Conservation (phyloP, 1,139 yeast genomes). For the Magnusiomyces clavatus region DNA sequence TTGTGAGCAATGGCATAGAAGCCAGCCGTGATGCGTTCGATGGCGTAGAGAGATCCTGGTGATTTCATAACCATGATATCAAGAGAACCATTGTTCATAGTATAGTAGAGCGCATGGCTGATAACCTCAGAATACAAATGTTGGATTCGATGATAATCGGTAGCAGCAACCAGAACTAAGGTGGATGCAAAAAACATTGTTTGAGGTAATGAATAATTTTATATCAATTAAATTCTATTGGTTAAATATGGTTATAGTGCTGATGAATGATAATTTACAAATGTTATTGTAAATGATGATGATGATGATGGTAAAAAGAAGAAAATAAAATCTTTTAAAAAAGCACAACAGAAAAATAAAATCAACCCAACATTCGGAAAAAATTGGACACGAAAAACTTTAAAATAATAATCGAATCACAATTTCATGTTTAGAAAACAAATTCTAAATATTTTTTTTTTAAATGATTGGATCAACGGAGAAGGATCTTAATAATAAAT, state of each 20-base stretch:
- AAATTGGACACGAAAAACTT: too few species aligned
- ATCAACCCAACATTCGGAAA: background rate
- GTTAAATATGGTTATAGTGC: background rate
- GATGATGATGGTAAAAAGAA: background rate
- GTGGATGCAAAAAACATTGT: conserved; percentile 25
- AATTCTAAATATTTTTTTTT: too few species aligned
- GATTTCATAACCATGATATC: conserved; percentile 30
- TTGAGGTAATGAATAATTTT: background rate
- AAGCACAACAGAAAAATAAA: background rate
- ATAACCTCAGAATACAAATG: conserved; percentile 22
- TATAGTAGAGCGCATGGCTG: conserved; percentile 24
- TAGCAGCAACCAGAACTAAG: conserved; percentile 23
- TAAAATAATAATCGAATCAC: too few species aligned
- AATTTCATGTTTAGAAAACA: too few species aligned
- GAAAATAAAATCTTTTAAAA: background rate
- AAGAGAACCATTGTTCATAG: conserved; percentile 27
- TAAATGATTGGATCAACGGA: too few species aligned
- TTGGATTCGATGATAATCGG: conserved; percentile 16
- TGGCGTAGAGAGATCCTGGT: conserved; percentile 24
- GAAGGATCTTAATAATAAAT: too few species aligned
- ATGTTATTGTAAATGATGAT: background rate
- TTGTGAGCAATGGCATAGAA: conserved; percentile 26
- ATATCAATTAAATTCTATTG: background rate
- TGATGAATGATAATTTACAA: background rate
- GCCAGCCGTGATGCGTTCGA: conserved; percentile 26